These are phyloP conservation scores for Saccharomycopsis babjevae DNA, from an alignment of 805 yeast species.

Conservation along the genomic window DNA sequence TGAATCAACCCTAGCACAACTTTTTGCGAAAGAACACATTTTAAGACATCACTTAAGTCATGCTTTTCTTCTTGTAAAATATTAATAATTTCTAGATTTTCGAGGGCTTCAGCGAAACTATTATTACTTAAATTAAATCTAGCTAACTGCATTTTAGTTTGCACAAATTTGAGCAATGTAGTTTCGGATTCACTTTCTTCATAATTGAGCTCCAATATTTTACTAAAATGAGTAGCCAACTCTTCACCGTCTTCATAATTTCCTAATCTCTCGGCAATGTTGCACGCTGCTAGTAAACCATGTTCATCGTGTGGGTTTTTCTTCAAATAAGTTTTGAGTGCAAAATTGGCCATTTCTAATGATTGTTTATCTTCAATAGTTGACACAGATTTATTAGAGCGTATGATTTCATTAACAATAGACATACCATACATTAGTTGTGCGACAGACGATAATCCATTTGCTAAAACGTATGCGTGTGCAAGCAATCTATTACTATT, in stretches of 20 bases:
- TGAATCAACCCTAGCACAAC: conserved; percentile 63
- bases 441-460: conserved; percentile 60
- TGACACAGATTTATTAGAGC: conserved; percentile 23
- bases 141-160: conserved; percentile 59
- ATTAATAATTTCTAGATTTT: conserved; percentile 47
- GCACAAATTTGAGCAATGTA: conserved; percentile 41
- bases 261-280: conserved; percentile 60
- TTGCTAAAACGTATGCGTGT: conserved; percentile 71
- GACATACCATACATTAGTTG: conserved; percentile 59
- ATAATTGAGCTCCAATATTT: conserved; percentile 42
- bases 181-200: conserved; percentile 43
- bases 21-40: conserved; percentile 43
- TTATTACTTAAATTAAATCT: conserved; percentile 56
- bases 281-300: conserved; percentile 47
- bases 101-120: conserved; percentile 49
- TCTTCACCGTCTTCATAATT: conserved; percentile 45
- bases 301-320: conserved; percentile 46
- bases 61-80: conserved; percentile 34
- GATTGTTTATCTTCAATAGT: conserved; percentile 48
- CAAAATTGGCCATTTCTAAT: conserved; percentile 52
- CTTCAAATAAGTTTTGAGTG: conserved; percentile 56
- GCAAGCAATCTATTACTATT: conserved; percentile 53
- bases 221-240: conserved; percentile 37
- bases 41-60: conserved; percentile 18
- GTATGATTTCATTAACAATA: conserved; percentile 40